Percentiles rank a stretch among this genome's conserved stretches.
Evolutionary conservation across 129 eudicot species (phyloP).

Genomic region (Flaveria robusta): DNA sequence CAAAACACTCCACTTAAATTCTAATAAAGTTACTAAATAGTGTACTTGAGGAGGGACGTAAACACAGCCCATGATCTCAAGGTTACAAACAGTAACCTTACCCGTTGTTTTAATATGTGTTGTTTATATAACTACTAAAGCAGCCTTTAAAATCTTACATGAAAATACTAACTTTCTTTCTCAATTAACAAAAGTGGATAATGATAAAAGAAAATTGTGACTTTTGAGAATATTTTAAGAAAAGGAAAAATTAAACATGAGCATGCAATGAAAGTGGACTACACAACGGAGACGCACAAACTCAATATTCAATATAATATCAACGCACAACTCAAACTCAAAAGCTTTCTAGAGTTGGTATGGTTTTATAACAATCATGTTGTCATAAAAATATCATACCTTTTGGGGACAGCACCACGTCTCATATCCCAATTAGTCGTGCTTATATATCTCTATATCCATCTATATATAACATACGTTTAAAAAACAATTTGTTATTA

Average conservation of each 20-base stretch:
- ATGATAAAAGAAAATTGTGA: background rate
- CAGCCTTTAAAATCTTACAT: background rate
- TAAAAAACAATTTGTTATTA: background rate
- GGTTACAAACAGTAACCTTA: too few species aligned
- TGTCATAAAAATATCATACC: slow-evolving; percentile 15
- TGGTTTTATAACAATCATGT: slow-evolving; percentile 15
- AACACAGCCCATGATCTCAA: too few species aligned
- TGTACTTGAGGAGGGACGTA: too few species aligned
- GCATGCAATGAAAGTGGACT: slow-evolving; percentile 34
- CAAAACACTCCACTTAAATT: too few species aligned
- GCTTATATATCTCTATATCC: background rate
- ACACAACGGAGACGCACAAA: slow-evolving; percentile 32
- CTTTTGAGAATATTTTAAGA: background rate
- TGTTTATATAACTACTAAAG: background rate
- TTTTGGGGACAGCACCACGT: slow-evolving; percentile 26
- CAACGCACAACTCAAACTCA: slow-evolving; percentile 21
- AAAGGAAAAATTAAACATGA: background rate
- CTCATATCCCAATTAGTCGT: background rate
- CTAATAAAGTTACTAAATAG: too few species aligned
- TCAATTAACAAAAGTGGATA: background rate
- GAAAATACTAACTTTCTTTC: background rate
- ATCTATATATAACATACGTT: background rate
- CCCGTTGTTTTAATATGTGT: too few species aligned
- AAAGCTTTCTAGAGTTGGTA: slow-evolving; percentile 22
- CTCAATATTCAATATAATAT: background rate